Percentiles rank a stretch among this genome's conserved stretches.
These are phyloP conservation scores for Cnidoscolus chayamansa DNA, from an alignment of 441 rosid species.

Conservation along the genomic window DNA sequence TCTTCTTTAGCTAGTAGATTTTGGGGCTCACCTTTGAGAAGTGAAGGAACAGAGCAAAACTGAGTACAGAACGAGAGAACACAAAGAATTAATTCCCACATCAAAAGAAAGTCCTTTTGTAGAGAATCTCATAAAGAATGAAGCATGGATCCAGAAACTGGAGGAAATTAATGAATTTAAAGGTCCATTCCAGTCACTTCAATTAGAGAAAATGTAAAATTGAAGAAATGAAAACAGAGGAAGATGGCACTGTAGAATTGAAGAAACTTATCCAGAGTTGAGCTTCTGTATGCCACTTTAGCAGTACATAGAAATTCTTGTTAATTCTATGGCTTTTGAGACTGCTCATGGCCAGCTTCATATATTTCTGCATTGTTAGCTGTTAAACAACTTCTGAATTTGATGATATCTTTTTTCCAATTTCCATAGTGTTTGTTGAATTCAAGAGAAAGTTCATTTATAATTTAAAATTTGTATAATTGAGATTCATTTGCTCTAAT, in stretches of 20 bases:
- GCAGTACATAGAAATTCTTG: no score
- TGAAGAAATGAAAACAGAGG: neutral
- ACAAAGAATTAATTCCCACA: constrained; percentile 21
- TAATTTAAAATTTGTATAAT: no score
- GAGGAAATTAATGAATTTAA: constrained; percentile 34
- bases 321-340: no score
- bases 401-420: no score
- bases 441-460: no score
- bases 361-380: no score
- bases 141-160: constrained; percentile 30
- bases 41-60: constrained; percentile 32
- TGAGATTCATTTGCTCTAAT: no score
- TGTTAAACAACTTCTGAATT: no score
- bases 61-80: constrained; percentile 24
- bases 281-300: neutral
- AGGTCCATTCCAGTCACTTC: constrained; percentile 17
- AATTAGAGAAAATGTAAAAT: constrained; percentile 15
- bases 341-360: no score
- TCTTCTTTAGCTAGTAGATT: constrained; percentile 70
- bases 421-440: no score
- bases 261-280: neutral
- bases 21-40: constrained; percentile 61
- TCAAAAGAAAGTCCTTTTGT: constrained; percentile 27
- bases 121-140: constrained; percentile 28
- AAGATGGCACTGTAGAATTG: neutral